Base-by-base conservation (phyloP, 1,284 basidiomycete genomes). In the Hortiboletus rubellus region DNA sequence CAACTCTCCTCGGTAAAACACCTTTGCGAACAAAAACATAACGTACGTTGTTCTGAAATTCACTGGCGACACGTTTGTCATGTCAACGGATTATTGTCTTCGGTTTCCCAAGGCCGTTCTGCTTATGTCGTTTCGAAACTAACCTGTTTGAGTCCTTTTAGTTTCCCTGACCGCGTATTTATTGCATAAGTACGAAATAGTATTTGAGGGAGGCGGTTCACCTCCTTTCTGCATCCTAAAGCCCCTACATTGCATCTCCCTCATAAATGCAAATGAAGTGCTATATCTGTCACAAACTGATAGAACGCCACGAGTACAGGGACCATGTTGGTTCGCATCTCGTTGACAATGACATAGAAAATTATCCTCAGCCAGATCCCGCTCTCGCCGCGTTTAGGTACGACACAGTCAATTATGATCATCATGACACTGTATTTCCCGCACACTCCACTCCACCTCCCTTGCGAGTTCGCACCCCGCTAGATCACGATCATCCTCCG, bases 231-330 rank as follows among this genome's bases (percentile, higher is more conserved):
- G 8, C 17, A 24, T 31, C 52, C 24, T n/a, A 31, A 18, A 30
- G 12, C 10, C 15, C 22, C 22, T 36, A 33, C 30, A 24, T 27
- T 33, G 2, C 50, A 31, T 22, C 18, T n/a, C 33, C 43, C 33
- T 38, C 7, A 3, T 22, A 36, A 34, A 65, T 63, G 55, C 27
- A 36, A 34, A 65, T 63, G 55, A 46, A 58, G 51, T 66, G 65
- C 30, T 50, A 59, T 41, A 54, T 62, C 30, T 66, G 65, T 40
- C 45, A 59, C 37, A 14, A 31, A n/a, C 7, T 11, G 15, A 7
- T 66, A 34, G 2, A 54, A 37, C 56, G 22, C 22, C 27, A 53
- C 42, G 46, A 68, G 18, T 68, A 59, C 38, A 47, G 27, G 7
- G 50, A 10, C 11, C 65, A 66, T 54, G 17, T 68, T 46, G 45